These are phyloP conservation scores for Venturia asperata DNA, from an alignment of 2,329 filamentous ascomycete genomes.

Conservation along the genomic window DNA sequence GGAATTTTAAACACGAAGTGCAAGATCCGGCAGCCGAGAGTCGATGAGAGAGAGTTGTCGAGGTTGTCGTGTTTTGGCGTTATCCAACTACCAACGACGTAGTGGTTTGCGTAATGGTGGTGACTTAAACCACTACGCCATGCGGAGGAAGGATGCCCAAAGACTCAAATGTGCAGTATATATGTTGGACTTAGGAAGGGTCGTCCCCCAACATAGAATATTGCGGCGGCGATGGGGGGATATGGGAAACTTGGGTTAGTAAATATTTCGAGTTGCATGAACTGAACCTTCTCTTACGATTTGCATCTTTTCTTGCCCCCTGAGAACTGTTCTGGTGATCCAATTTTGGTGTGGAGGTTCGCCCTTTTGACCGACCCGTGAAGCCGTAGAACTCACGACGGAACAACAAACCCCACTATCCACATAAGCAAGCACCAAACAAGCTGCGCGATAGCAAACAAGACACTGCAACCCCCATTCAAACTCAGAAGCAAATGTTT, in stretches of 20 bases:
- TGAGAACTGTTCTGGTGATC: conserved; percentile 8
- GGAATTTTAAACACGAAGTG: neutral
- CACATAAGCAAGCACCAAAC: neutral
- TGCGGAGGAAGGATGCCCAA: neutral
- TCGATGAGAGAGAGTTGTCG: neutral
- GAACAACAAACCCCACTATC: neutral
- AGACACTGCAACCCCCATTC: neutral
- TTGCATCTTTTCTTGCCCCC: neutral
- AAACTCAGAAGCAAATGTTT: neutral
- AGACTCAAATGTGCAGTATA: neutral
- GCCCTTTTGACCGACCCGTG: neutral
- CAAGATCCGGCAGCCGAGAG: conserved; percentile 1
- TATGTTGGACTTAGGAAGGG: conserved; percentile 2
- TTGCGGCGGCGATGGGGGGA: neutral
- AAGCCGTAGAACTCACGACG: neutral
- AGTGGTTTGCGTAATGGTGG: neutral
- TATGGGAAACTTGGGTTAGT: neutral
- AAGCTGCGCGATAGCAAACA: neutral
- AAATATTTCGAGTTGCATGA: neutral
- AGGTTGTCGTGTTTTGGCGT: neutral
- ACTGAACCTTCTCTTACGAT: neutral
- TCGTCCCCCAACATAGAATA: neutral
- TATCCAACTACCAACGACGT: neutral
- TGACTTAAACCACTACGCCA: neutral
- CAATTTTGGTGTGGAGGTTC: neutral